Evolutionary conservation across 768 basidiomycete species (phyloP).

Genomic region (Lentinula raphanica): DNA sequence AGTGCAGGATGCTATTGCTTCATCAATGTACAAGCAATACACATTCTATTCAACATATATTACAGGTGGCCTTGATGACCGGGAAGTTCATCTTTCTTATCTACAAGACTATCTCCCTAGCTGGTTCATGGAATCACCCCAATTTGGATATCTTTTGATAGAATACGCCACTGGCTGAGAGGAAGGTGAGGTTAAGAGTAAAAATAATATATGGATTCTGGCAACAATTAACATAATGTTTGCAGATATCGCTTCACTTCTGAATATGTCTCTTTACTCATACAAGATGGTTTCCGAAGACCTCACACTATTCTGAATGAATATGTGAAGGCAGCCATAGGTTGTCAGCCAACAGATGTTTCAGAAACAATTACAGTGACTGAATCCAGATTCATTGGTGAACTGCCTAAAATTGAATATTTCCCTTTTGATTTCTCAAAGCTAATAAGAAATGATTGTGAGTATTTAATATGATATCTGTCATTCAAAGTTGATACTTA

Average conservation of each 20-base stretch:
- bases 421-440: not conserved
- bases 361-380: slow-evolving; percentile 30
- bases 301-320: slow-evolving; percentile 37
- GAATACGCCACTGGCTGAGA: slow-evolving; percentile 41
- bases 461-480: too few relatives aligned
- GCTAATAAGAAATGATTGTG: too few relatives aligned
- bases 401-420: not conserved
- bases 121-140: slow-evolving; percentile 19
- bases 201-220: too few relatives aligned
- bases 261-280: slow-evolving; percentile 36
- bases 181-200: slow-evolving; percentile 37
- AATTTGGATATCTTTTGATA: slow-evolving; percentile 30
- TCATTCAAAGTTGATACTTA: not conserved
- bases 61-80: not conserved
- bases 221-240: too few relatives aligned
- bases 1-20: not conserved
- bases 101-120: slow-evolving; percentile 32
- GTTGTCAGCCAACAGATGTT: slow-evolving; percentile 36
- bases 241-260: slow-evolving; percentile 41
- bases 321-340: slow-evolving; percentile 36
- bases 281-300: slow-evolving; percentile 31
- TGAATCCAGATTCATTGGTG: slow-evolving; percentile 6
- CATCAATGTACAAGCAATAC: not conserved
- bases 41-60: not conserved
- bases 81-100: slow-evolving; percentile 27